Percentiles rank a stretch among this genome's conserved stretches.
These are phyloP conservation scores for Amoebophrya sp. DNA, from an alignment of 169 alveolate genomes.

Conservation along the genomic window DNA sequence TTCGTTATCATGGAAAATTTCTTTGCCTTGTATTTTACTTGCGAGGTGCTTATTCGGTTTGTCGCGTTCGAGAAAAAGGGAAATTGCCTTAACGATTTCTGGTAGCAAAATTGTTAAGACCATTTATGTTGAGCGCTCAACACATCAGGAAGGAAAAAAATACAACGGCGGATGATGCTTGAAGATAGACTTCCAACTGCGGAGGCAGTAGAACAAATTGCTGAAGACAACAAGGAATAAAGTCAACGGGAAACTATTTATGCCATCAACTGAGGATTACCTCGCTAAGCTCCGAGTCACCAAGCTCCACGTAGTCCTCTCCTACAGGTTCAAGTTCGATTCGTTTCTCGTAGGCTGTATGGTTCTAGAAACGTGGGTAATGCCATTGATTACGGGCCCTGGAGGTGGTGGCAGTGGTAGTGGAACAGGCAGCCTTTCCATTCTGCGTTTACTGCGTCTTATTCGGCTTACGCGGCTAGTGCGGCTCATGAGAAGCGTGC, in stretches of 20 bases:
- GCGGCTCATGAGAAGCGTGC: neutral
- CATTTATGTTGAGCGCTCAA: too few species aligned
- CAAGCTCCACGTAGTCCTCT: too few species aligned
- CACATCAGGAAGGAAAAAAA: too few species aligned
- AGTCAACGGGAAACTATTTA: too few species aligned
- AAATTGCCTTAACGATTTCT: neutral
- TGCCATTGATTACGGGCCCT: neutral
- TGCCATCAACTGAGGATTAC: too few species aligned
- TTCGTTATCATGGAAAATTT: neutral
- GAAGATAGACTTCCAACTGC: too few species aligned
- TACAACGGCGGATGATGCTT: too few species aligned
- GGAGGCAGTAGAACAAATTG: too few species aligned
- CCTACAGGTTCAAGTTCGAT: neutral
- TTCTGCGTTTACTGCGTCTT: neutral
- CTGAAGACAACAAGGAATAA: too few species aligned
- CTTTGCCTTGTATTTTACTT: neutral
- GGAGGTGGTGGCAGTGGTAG: neutral
- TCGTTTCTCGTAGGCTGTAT: neutral
- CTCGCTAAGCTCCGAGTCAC: too few species aligned
- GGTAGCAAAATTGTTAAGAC: neutral
- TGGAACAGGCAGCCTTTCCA: neutral
- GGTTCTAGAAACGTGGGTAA: neutral
- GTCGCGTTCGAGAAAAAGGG: neutral
- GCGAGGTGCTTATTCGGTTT: neutral
- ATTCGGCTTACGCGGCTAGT: neutral